These are phyloP conservation scores for Boletellus emodensis DNA, from an alignment of 768 basidiomycete species.

Conservation along the genomic window DNA sequence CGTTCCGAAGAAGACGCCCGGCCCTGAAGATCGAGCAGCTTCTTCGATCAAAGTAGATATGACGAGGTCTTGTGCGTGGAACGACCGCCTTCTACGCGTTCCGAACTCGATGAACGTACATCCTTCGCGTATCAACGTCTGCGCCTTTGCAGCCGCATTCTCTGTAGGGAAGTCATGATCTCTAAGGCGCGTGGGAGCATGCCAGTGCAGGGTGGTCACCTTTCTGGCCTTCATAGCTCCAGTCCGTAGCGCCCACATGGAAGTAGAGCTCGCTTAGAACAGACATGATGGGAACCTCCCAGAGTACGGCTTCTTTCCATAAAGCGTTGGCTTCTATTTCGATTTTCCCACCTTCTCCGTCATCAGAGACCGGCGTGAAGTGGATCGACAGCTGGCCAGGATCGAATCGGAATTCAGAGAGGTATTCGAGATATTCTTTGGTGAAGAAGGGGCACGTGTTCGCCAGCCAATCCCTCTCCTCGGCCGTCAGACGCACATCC, in stretches of 20 bases:
- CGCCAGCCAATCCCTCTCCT: slow-evolving; percentile 67
- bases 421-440: slow-evolving; percentile 69
- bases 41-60: slow-evolving; percentile 67
- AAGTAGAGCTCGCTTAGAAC: slow-evolving; percentile 90
- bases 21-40: slow-evolving; percentile 41
- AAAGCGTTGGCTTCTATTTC: slow-evolving; percentile 70
- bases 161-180: slow-evolving; percentile 40
- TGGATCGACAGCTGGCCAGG: slow-evolving; percentile 57
- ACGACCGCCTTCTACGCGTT: slow-evolving; percentile 75
- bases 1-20: slow-evolving; percentile 62
- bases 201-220: slow-evolving; percentile 39
- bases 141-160: slow-evolving; percentile 68
- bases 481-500: slow-evolving; percentile 50
- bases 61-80: slow-evolving; percentile 71
- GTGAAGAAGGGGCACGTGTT: slow-evolving; percentile 72
- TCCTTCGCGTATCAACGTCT: slow-evolving; percentile 54
- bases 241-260: slow-evolving; percentile 66
- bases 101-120: slow-evolving; percentile 85
- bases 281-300: slow-evolving; percentile 96
- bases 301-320: slow-evolving; percentile 85
- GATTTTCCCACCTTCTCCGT: slow-evolving; percentile 53
- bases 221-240: slow-evolving; percentile 80
- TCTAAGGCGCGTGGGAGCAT: not conserved
- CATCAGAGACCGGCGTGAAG: slow-evolving; percentile 57
- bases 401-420: slow-evolving; percentile 64